Evolutionary conservation across 1,284 basidiomycete species (phyloP).

Genomic region (Sparassis latifolia): DNA sequence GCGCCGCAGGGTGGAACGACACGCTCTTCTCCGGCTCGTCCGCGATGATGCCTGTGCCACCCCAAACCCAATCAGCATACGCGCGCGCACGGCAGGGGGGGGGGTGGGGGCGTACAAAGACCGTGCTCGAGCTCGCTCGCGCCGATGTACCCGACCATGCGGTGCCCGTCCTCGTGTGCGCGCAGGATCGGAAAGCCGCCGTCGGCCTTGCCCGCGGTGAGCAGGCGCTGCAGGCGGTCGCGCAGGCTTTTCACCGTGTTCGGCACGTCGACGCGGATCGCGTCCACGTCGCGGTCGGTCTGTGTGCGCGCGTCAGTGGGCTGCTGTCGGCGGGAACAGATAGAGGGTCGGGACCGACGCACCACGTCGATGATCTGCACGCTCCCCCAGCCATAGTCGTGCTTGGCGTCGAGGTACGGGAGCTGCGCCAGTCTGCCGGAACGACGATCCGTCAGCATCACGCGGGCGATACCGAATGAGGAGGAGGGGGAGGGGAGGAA

Average conservation of each 20-base stretch:
- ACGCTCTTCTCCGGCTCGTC: slow-evolving; percentile 65
- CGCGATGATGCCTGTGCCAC: slow-evolving; percentile 58
- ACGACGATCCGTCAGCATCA: no score
- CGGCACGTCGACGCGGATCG: slow-evolving; percentile 56
- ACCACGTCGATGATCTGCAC: slow-evolving; percentile 74
- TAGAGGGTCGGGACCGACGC: slow-evolving; percentile 4
- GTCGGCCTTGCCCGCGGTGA: slow-evolving; percentile 65
- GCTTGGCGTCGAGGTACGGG: slow-evolving; percentile 88
- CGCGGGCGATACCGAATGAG: background rate
- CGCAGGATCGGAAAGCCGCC: slow-evolving; percentile 84
- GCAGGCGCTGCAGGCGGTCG: slow-evolving; percentile 57
- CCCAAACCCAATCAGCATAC: background rate
- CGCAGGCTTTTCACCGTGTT: slow-evolving; percentile 72
- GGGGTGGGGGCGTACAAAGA: slow-evolving; percentile 50
- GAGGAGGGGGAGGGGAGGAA: slow-evolving; percentile 17
- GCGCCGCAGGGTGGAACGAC: slow-evolving; percentile 51
- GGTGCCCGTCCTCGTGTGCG: slow-evolving; percentile 38
- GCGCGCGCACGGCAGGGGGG: background rate
- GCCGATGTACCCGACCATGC: slow-evolving; percentile 90
- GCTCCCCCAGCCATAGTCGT: slow-evolving; percentile 82
- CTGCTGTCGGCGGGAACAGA: no score
- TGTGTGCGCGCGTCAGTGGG: slow-evolving; percentile 20
- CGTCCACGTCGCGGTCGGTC: slow-evolving; percentile 60
- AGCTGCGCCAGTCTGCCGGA: slow-evolving; percentile 56
- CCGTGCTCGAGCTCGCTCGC: slow-evolving; percentile 92